Evolutionary conservation across 2,329 filamentous ascomycete species (phyloP), one percentile per base, ranked within the genome.

Genomic region (Botrytis sinoallii): DNA sequence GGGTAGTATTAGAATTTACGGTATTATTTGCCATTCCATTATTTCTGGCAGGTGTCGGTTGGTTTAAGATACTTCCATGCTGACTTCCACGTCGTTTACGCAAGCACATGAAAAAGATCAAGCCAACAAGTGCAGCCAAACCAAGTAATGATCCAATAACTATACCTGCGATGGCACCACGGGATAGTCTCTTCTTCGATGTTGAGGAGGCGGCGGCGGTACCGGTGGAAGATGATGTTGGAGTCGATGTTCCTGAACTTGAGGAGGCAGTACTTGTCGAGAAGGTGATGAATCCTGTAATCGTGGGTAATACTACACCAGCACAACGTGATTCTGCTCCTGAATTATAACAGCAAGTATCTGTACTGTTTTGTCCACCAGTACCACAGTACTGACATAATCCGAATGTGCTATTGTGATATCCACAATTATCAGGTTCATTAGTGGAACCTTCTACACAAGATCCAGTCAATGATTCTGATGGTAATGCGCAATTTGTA

Each of bases 341-440:
- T 8, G 95, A 90, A 79, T 90, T 94, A 80, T 94, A 91, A 83
- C 96, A 99, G 85, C 96, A 99, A 5, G 95, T 97, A 82, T 98
- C 95, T 69, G 95, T 98, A 16, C 94, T 92, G 83, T 98, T 98
- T 76, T 91, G 89, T 42, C 95, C 94, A 78, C 93, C 95, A 10
- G 90, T 86, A 60, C 89, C 88, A 82, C 96, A 99, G 82, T 96
- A 98, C 7, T 91, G 90, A 84, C 96, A 99, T 52, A 99, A 86
- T 4, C 95, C 94, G 72, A 91, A 82, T 12, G 87, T 89, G 81
- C 88, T 91, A 76, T 89, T 88, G 59, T 87, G 88, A 81, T 92
- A 99, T 65, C 96, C 96, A 82, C 96, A 99, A 81, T 98, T 93
- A 10, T 90, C 83, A 1, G 91, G 90, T 84, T 99, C 94, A 79